Base-by-base conservation (phyloP, 768 basidiomycete species). In the Neoboletus subvelutipes region DNA sequence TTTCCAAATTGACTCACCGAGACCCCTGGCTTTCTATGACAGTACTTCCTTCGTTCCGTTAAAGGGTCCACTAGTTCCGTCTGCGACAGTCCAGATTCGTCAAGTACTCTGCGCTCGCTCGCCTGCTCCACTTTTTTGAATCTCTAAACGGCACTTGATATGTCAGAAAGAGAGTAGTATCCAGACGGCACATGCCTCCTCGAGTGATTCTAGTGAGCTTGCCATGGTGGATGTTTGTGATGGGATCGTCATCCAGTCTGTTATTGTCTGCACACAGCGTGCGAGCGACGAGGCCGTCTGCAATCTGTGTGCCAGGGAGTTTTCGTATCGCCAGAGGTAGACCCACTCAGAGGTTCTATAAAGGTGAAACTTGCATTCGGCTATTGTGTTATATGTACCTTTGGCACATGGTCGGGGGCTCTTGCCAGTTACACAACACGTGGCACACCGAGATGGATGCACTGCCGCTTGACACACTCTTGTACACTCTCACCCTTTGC, bases 1-100 rank as follows among this genome's bases (percentile, higher is more conserved):
- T 84, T 80, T 28, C 86, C 85, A 60, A 85, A 83, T 18, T 82
- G 76, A 52, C 83, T 82, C 42, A 87, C 76, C 1, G 83, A 85
- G 37, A 87, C 76, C 51, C 81, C 83, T 18, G 79, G 80, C 46
- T 78, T 71, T 55, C 78, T 74, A 40, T 70, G 69, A 39, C 69
- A 69, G 49, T 75, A 78, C n/a, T 62, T 65, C 61, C 64, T 72
- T 28, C 60, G 26, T 10, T 52, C 52, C 10, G 49, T 54, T 34
- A 69, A 40, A 52, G 65, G 58, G 65, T 66, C 60, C 51, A 60
- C 47, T 45, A 62, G 42, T 54, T 67, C 53, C 46, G 1, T 33
- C 48, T 39, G 53, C 3, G 63, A 46, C 10, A 50, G 39, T 22
- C 66, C 65, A 15, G 58, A 57, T 43, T 75, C 75, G 53, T 74